Base-by-base conservation (phyloP, 73 alveolate genomes). In the Strombidium stylifer region DNA sequence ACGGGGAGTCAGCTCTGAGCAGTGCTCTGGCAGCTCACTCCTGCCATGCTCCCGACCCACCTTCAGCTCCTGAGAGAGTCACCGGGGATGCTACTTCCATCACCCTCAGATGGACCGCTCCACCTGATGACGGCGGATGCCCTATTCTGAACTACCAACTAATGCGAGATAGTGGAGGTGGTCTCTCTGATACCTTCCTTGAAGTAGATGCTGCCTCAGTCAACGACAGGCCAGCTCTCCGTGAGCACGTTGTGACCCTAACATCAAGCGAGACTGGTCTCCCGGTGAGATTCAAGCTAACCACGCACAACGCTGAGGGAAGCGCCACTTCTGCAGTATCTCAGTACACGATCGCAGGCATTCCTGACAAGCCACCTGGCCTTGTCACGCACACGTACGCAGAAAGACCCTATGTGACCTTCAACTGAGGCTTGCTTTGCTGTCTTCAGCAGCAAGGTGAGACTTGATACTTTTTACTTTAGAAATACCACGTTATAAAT, bases 91-190 rank as follows among this genome's bases (percentile, higher is more conserved):
- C 28, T 39, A 26, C 62, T 2, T 15, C 56, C 0, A 35, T 70
- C 19, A 36, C 70, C 31, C 56, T 80, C 4, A 32, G 32, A 20
- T 80, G 91, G 91, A 20, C 32, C 16, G 48, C 72, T 6, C 75
- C 91, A 8, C 7, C 4, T 0, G 61, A 46, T 55, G 70, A 80
- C 45, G 91, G 91, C 2, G 91, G 91, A 0, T 80, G 91, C 48
- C 49, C 60, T 0, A n/a, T 80, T 5, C 34, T 31, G 23, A 70
- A 73, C 14, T 58, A 54, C 28, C 27, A 47, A 18, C 45, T 80
- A 26, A 54, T 34, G 28, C 41, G 79, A 68, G 83, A 78, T 45
- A 37, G 26, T 48, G 89, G 89, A 21, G 54, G 58, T 11, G 65
- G 62, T 27, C 64, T 53, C 7, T 2, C 44, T 1, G 42, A 32